These are phyloP conservation scores for Syzygium malaccense DNA, from an alignment of 441 rosid species.

Conservation along the genomic window DNA sequence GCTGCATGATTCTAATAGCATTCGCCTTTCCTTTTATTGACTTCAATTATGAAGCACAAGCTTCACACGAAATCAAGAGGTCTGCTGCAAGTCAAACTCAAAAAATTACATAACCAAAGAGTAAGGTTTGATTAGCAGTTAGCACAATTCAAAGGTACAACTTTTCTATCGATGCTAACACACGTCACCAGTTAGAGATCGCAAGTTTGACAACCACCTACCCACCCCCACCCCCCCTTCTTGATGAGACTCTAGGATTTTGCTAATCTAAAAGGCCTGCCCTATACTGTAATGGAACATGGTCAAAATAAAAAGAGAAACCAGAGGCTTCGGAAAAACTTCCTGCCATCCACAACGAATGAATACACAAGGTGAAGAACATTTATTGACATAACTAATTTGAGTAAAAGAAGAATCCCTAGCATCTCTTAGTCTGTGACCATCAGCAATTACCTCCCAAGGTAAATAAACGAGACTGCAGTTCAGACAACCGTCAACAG, in stretches of 20 bases:
- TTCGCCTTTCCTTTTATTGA: background rate
- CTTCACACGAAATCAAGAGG: background rate
- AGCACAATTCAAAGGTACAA: background rate
- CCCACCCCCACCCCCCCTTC: background rate
- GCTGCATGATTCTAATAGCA: slow-evolving; percentile 47
- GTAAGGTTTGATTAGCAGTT: background rate
- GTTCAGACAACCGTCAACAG: background rate
- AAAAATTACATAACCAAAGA: background rate
- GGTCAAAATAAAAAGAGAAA: background rate
- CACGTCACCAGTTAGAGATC: background rate
- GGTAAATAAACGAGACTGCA: background rate
- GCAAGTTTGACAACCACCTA: background rate
- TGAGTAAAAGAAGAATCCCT: background rate
- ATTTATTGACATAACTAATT: background rate
- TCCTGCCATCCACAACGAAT: background rate
- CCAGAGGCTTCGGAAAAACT: background rate
- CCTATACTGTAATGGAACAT: background rate
- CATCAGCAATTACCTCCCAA: background rate
- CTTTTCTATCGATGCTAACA: background rate
- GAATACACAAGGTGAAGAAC: background rate
- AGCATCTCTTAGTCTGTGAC: background rate
- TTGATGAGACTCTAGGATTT: background rate
- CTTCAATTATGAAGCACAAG: background rate
- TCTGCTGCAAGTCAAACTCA: background rate
- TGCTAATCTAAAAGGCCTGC: background rate